phyloP scores from a whole-genome alignment of 1,284 basidiomycete species.

The Blastosporella zonata region DNA sequence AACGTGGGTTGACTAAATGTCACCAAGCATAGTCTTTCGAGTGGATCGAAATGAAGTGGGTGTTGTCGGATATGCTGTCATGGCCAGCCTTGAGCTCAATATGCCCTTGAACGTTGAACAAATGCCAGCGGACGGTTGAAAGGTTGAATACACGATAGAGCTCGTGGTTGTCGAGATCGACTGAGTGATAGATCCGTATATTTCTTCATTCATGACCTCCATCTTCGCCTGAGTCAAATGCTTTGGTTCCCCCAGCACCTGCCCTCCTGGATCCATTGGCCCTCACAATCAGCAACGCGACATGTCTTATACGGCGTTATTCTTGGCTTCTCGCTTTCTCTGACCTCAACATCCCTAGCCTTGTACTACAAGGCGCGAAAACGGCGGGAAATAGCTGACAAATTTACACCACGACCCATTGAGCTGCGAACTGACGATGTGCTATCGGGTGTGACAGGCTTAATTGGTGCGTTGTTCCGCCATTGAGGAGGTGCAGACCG shows the following conservation, averaged over 20 bases:
- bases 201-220: conserved; percentile 20
- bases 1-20: no score
- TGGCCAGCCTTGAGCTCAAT: no score
- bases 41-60: no score
- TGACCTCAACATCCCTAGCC: conserved; percentile 60
- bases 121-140: background rate
- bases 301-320: conserved; percentile 64
- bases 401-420: conserved; percentile 61
- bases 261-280: conserved; percentile 33
- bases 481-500: conserved; percentile 18
- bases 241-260: conserved; percentile 24
- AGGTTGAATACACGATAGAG: conserved; percentile 1
- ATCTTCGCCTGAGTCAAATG: conserved; percentile 23
- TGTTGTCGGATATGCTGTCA: no score
- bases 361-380: conserved; percentile 46
- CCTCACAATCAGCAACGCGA: conserved; percentile 36
- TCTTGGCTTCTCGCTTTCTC: conserved; percentile 67
- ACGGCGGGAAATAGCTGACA: conserved; percentile 35
- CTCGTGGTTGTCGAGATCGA: background rate
- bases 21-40: no score
- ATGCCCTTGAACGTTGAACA: background rate
- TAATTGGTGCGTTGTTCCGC: conserved; percentile 75
- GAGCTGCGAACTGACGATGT: conserved; percentile 75
- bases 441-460: conserved; percentile 70
- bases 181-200: conserved; percentile 11